phyloP scores from a whole-genome alignment of 495 filamentous ascomycete genomes.

The Penicillium arizonense region DNA sequence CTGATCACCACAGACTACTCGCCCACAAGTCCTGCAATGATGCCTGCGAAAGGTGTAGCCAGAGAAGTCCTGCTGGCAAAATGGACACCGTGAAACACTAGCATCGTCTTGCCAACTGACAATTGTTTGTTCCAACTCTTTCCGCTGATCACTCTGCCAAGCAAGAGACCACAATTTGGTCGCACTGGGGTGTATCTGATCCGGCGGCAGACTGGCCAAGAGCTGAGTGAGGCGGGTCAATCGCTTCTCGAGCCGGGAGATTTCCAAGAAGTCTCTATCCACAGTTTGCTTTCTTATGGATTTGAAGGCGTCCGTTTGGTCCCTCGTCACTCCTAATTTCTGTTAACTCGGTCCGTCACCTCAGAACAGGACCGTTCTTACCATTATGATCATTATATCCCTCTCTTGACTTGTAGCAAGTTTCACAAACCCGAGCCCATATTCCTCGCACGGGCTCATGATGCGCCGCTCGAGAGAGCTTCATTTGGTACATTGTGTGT shows the following conservation, averaged over 20 bases:
- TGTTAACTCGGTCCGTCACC: conserved; percentile 12
- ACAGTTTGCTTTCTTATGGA: conserved; percentile 70
- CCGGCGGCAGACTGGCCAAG: conserved; percentile 66
- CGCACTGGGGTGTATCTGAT: conserved; percentile 48
- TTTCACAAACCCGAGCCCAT: conserved; percentile 96
- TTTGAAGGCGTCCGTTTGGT: conserved; percentile 69
- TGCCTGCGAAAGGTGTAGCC: conserved; percentile 86
- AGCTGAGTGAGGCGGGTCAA: conserved; percentile 87
- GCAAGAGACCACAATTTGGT: conserved; percentile 58
- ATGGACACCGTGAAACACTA: conserved; percentile 76
- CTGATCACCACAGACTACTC: conserved; percentile 86
- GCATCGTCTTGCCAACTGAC: conserved; percentile 95
- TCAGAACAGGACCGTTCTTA: conserved; percentile 5
- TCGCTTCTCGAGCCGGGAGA: conserved; percentile 85
- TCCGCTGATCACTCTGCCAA: conserved; percentile 64
- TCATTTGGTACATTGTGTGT: conserved; percentile 99
- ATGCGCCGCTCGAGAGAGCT: conserved; percentile 82
- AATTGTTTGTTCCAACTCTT: conserved; percentile 82
- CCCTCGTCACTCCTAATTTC: conserved; percentile 51
- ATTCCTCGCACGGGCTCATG: conserved; percentile 90
- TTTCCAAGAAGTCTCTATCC: conserved; percentile 80
- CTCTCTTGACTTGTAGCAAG: conserved; percentile 93
- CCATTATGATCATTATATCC: conserved; percentile 92
- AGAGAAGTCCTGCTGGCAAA: conserved; percentile 92
- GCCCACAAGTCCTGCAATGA: conserved; percentile 90